Evolutionary conservation across 495 filamentous ascomycete genomes (phyloP), one percentile per base, ranked within the genome.

Genomic region (Melanomma pulvis-pyrius): DNA sequence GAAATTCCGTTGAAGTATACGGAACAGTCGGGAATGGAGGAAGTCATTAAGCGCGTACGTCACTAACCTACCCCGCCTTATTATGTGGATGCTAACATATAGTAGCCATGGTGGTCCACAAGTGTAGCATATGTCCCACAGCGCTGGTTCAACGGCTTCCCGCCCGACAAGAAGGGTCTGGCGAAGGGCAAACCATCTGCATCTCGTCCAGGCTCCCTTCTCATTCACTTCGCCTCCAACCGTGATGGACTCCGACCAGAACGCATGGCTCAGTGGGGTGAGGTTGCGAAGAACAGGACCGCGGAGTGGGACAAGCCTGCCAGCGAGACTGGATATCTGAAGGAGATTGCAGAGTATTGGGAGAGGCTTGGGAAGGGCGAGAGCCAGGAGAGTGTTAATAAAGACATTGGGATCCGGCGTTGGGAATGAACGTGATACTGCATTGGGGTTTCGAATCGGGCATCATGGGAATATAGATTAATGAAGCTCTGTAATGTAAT

Each of bases 141-240:
- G 52, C 65, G 73, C 5, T 80, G 77, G 77, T 79, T 80, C 74
- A 80, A 79, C 48, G 74, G 71, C 5, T 80, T 76, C 39, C 76
- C 77, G 25, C 69, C 70, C 29, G 69, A 72, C 53, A 12, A 24
- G 63, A 67, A 52, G 28, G 22, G 2, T 71, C 72, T 53, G 66
- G 65, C 51, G 73, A 71, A 5, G 36, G 71, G n/a, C 41, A 63
- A n/a, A 68, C 75, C 5, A 72, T 17, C 59, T 41, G 72, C 77
- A 59, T 56, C 73, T 22, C 69, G 74, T 1, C 61, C 63, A 12
- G 77, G 77, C 2, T 76, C 77, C 29, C 46, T 79, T 15, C 67
- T 79, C 17, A 76, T 78, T 24, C 77, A 79, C 56, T 78, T 79
- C 48, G 71, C 76, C 7, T 52, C 54, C 3, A 66, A 59, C 15